A percentile compares a stretch with the other conserved stretches of the same genome.
phyloP scores from a whole-genome alignment of 192 early-diverging fungal genomes.

The Coemansia sp. region DNA sequence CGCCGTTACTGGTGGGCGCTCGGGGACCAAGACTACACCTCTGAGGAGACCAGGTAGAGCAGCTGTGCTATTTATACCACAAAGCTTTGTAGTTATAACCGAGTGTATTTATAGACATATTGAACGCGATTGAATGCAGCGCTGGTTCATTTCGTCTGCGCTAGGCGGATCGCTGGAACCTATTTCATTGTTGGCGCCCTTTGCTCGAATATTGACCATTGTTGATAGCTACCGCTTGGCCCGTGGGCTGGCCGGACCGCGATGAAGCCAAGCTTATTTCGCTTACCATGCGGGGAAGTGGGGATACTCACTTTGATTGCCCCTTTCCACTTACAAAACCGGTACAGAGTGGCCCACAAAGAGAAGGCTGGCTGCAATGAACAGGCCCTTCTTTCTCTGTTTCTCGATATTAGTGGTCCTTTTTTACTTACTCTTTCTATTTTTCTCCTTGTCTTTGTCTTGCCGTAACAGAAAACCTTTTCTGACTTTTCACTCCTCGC shows the following conservation, averaged over 20 bases:
- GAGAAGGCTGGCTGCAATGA: not conserved
- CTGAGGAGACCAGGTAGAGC: not conserved
- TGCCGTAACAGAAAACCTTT: not conserved
- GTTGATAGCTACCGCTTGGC: not conserved
- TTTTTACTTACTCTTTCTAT: not conserved
- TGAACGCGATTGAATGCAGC: not conserved
- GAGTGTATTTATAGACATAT: too few species aligned
- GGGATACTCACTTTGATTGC: not conserved
- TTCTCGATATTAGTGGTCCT: not conserved
- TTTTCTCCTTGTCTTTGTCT: not conserved
- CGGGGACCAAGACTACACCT: not conserved
- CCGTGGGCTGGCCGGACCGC: not conserved
- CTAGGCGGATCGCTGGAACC: not conserved
- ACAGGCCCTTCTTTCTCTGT: not conserved
- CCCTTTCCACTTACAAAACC: not conserved
- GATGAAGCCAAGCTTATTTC: not conserved
- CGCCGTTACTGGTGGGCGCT: not conserved
- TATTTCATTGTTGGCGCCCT: not conserved
- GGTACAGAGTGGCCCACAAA: not conserved
- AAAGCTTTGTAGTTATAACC: not conserved
- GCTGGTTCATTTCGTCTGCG: not conserved
- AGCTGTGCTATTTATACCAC: not conserved
- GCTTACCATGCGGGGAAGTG: not conserved
- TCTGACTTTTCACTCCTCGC: not conserved
- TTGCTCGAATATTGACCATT: not conserved